A percentile compares a stretch with the other conserved stretches of the same genome.
phyloP scores from a whole-genome alignment of 805 yeast species.

The Yarrowia sp. region DNA sequence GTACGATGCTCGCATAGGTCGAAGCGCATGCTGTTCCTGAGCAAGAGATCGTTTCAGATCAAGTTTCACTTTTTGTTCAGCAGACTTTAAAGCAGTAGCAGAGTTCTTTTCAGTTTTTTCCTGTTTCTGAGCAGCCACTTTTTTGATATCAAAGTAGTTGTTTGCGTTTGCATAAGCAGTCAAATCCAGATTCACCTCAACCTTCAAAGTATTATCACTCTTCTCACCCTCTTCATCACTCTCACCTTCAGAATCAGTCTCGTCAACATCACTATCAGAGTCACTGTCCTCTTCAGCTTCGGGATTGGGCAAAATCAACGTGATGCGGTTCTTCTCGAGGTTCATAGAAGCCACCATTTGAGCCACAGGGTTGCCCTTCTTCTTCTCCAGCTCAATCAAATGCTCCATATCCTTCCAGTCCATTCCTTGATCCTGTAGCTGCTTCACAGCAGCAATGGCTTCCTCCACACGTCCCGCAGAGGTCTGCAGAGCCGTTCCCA shows the following conservation, averaged over 20 bases:
- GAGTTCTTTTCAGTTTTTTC: slow-evolving; percentile 77
- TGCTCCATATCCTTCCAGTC: slow-evolving; percentile 91
- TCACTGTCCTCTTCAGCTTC: slow-evolving; percentile 38
- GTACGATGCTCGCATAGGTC: slow-evolving; percentile 57
- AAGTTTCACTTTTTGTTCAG: slow-evolving; percentile 70
- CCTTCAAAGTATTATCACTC: slow-evolving; percentile 42
- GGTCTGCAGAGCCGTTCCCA: slow-evolving; percentile 70
- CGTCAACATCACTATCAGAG: slow-evolving; percentile 28
- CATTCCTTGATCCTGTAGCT: slow-evolving; percentile 74
- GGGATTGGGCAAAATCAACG: slow-evolving; percentile 53
- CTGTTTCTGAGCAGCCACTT: slow-evolving; percentile 72
- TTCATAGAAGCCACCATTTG: slow-evolving; percentile 58
- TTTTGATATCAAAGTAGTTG: slow-evolving; percentile 72
- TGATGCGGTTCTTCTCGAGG: slow-evolving; percentile 64
- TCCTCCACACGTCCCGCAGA: slow-evolving; percentile 70
- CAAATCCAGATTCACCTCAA: slow-evolving; percentile 62
- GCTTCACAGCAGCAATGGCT: slow-evolving; percentile 65
- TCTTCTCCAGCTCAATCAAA: slow-evolving; percentile 65
- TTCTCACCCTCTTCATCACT: slow-evolving; percentile 37
- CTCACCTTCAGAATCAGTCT: slow-evolving; percentile 42
- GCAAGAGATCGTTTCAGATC: slow-evolving; percentile 64
- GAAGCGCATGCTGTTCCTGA: slow-evolving; percentile 48
- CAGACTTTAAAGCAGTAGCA: slow-evolving; percentile 72
- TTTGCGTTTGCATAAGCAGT: slow-evolving; percentile 91
- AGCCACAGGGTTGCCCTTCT: slow-evolving; percentile 64